Base-by-base conservation (phyloP, 2,329 filamentous ascomycete species). In the Nigrospora osmanthi region DNA sequence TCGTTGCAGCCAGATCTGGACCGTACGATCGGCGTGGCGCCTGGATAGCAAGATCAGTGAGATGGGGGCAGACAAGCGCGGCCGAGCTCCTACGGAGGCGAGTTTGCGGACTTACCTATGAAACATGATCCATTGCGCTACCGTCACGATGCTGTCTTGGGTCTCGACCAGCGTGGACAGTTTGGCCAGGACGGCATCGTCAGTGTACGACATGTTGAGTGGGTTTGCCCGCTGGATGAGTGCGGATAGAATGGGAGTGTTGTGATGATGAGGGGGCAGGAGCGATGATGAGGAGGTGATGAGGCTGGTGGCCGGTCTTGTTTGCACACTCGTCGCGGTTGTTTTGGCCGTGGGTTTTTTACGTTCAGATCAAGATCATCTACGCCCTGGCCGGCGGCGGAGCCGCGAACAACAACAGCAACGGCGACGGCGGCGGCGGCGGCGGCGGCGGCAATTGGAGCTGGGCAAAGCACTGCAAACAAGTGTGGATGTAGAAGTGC, bases 41-140 rank as follows among this genome's bases (percentile, higher is more conserved):
- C 91, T 96, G 31, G 15, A 42, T 47, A 50, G 50, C 54, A 67
- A 53, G 69, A 64, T 49, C 43, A 51, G 42, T 31, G 23, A 28
- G 23, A 28, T 10, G 23, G 23, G n/a, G 23, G 23, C 5, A 28
- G 23, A 7, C 23, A 28, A 28, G 14, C 16, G 2, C 34, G 34
- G 34, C 34, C 14, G 34, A 10, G 16, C 14, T n/a, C 14, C 16
- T 35, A 16, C 16, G 34, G 16, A 32, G 16, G 38, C 41, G 45
- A 43, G 49, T 33, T 47, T 40, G 48, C 47, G 46, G 41, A 52
- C 64, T 50, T 81, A 95, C 89, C 89, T 85, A 69, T 98, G 91
- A 64, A 98, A 98, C 85, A 98, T 94, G 50, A 98, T 93, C 94
- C 94, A 98, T 81, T 97, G 91, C 47, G 93, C 89, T 50, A 95